phyloP scores from a whole-genome alignment of 208 protist species.

The Plasmodiophora brassicae region DNA sequence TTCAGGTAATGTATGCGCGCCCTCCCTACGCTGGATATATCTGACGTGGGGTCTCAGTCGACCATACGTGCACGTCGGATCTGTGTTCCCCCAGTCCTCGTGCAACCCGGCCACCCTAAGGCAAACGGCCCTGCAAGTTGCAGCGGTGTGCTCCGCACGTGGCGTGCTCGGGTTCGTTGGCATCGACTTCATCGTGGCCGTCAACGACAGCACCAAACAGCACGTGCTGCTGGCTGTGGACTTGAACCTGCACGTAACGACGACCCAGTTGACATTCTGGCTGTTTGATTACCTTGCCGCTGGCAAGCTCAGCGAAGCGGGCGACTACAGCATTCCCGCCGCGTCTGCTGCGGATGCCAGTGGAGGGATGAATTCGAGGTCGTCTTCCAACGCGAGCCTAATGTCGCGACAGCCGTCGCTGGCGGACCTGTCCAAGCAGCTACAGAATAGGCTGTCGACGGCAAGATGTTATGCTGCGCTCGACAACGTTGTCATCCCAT shows the following conservation, averaged over 20 bases:
- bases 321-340: not conserved
- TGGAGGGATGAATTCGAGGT: not conserved
- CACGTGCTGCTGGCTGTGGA: conserved; percentile 35
- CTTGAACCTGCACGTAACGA: conserved; percentile 41
- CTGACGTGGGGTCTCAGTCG: not conserved
- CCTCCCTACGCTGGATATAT: not conserved
- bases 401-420: not conserved
- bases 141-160: not conserved
- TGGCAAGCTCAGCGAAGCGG: not conserved
- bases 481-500: conserved; percentile 29
- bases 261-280: conserved; percentile 4
- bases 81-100: conserved; percentile 31
- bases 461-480: conserved; percentile 13
- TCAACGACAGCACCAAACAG: conserved; percentile 7
- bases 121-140: conserved; percentile 29
- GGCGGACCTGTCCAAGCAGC: not conserved
- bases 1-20: not conserved
- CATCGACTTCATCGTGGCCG: conserved; percentile 38
- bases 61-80: conserved; percentile 26
- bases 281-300: conserved; percentile 40
- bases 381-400: not conserved
- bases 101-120: not conserved
- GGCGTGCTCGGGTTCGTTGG: conserved; percentile 41
- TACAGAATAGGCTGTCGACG: not conserved
- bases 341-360: not conserved